These are phyloP conservation scores for Lipomyces sp. DNA, from an alignment of 805 yeast genomes.

Conservation along the genomic window DNA sequence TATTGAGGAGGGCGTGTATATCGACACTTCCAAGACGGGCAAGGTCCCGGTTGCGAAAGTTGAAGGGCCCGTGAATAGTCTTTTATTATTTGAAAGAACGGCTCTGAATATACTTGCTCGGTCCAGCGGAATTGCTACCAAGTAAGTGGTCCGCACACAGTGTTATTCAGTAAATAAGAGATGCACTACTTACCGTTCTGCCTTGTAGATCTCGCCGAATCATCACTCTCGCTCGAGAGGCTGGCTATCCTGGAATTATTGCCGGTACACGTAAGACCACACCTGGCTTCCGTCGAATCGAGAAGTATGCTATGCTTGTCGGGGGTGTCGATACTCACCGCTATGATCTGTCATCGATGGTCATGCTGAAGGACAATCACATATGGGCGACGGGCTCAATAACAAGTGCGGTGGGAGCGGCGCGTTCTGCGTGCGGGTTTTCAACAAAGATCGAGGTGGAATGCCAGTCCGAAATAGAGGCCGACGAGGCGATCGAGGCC, in stretches of 20 bases:
- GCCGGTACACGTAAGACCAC: conserved; percentile 98
- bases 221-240: conserved; percentile 55
- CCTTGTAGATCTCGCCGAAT: conserved; percentile 47
- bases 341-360: conserved; percentile 88
- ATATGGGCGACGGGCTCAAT: conserved; percentile 91
- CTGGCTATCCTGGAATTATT: conserved; percentile 75
- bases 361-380: conserved; percentile 94
- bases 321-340: conserved; percentile 95
- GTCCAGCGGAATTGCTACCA: conserved; percentile 84
- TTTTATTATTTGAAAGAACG: conserved; percentile 80
- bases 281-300: conserved; percentile 84
- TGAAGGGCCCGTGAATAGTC: conserved; percentile 73
- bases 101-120: conserved; percentile 79
- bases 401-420: conserved; percentile 72
- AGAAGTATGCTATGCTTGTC: conserved; percentile 90
- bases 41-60: conserved; percentile 76
- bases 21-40: conserved; percentile 46
- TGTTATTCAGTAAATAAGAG: not conserved
- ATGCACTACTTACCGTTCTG: not conserved
- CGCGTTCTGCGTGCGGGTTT: conserved; percentile 81
- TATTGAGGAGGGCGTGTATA: conserved; percentile 61
- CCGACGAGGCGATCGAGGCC: conserved; percentile 86
- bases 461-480: conserved; percentile 79
- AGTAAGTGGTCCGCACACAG: conserved; percentile 30
- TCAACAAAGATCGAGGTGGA: conserved; percentile 90